Base-by-base conservation (phyloP, 495 filamentous ascomycete genomes). In the Penicillium odoratum region DNA sequence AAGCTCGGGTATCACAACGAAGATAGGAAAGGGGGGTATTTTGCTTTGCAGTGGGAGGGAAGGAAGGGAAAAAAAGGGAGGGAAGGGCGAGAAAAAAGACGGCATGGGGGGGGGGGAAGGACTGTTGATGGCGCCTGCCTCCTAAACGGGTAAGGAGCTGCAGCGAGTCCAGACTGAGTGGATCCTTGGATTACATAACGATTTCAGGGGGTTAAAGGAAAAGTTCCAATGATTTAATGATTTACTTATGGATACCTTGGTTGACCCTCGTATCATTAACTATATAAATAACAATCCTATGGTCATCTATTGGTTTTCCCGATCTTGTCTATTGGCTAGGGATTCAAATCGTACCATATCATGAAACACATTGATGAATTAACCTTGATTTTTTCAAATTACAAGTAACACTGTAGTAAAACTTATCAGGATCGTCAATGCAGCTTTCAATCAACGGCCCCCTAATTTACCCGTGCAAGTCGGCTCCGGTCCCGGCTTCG, bases 1-100 rank as follows among this genome's bases (percentile, higher is more conserved):
- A 59, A 77, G 73, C 74, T 72, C 69, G 76, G 75, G 75, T 78
- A 79, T 78, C 75, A 79, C 69, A 77, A 75, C 46, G 46, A 48
- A 72, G 71, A 67, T 64, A 56, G 59, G 55, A 64, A 63, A 53
- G 57, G 57, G 53, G 61, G 59, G 59, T 64, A 62, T 64, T 62
- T 53, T 65, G 52, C 53, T 60, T 62, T 58, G 53, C 61, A 57
- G 54, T 72, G 59, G 63, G 57, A 61, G 56, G 51, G 55, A 58
- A 68, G 64, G 56, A 58, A 67, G 64, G 61, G 53, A 60, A 69
- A 61, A 48, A 66, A 65, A 65, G 58, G 66, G 64, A 64, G 64
- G 58, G 65, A 61, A 66, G 64, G 59, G 62, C 57, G 59, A 57
- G n/a, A 69, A 63, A 66, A 60, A 65, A 62, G 61, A 67, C 59